phyloP scores from a whole-genome alignment of 2,329 filamentous ascomycete genomes.

The Stagonosporopsis cucurbitacearum region DNA sequence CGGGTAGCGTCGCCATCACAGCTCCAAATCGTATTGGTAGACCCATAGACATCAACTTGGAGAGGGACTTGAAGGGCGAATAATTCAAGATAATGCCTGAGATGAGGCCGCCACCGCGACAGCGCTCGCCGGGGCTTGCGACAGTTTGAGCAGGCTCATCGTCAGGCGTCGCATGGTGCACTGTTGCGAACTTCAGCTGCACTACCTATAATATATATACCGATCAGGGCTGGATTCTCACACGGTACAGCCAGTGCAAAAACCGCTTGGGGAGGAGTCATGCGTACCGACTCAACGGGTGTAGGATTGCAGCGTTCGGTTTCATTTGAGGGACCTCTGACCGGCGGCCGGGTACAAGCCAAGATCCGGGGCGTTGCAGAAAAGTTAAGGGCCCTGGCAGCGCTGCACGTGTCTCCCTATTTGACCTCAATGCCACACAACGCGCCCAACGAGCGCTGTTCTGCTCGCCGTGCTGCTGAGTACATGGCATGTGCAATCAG shows the following conservation, averaged over 20 bases:
- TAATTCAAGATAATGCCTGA: not conserved
- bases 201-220: too few relatives aligned
- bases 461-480: not conserved
- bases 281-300: conserved; percentile 7
- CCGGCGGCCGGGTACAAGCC: conserved; percentile 9
- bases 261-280: conserved; percentile 8
- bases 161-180: conserved; percentile 10
- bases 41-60: not conserved
- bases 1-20: not conserved
- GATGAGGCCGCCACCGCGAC: not conserved
- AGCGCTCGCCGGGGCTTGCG: not conserved
- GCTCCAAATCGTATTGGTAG: not conserved
- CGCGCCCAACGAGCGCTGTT: not conserved
- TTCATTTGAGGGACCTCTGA: conserved; percentile 14
- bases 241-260: not conserved
- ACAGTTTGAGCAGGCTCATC: conserved; percentile 25
- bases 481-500: conserved; percentile 18
- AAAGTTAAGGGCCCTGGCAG: not conserved
- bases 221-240: conserved; percentile 23
- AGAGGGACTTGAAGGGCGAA: not conserved
- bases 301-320: conserved; percentile 11
- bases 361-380: conserved; percentile 5
- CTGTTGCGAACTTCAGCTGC: not conserved
- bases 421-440: not conserved
- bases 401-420: not conserved